Evolutionary conservation across 2,329 filamentous ascomycete species (phyloP).

Genomic region (Penicillium sp.): DNA sequence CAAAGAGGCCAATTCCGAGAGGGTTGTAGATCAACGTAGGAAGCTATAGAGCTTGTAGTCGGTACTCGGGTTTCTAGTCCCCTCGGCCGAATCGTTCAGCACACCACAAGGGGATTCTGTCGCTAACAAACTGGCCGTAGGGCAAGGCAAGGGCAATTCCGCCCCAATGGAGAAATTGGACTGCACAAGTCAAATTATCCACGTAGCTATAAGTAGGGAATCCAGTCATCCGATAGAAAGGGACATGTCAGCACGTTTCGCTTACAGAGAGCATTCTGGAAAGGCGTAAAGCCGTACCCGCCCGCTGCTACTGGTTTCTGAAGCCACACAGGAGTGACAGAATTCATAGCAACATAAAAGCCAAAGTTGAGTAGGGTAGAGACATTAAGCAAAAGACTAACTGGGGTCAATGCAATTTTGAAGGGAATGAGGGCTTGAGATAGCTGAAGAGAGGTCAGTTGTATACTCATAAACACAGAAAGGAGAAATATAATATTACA

Average conservation of each 20-base stretch:
- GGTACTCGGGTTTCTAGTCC: conserved; percentile 10
- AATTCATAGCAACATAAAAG: conserved; percentile 9
- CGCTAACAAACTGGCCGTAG: conserved; percentile 6
- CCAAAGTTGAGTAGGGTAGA: conserved; percentile 7
- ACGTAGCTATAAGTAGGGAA: neutral
- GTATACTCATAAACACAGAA: neutral
- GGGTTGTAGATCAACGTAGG: conserved; percentile 6
- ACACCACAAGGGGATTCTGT: conserved; percentile 6
- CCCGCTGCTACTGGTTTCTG: conserved; percentile 1
- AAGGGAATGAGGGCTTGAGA: neutral
- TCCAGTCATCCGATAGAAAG: neutral
- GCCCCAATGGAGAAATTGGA: conserved; percentile 9
- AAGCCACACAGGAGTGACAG: conserved; percentile 1
- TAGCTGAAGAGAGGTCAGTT: neutral
- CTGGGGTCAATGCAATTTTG: conserved; percentile 3
- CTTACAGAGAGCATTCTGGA: conserved; percentile 9
- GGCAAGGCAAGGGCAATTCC: neutral
- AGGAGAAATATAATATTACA: neutral
- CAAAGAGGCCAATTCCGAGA: conserved; percentile 6
- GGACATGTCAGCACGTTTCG: neutral
- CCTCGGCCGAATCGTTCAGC: conserved; percentile 5
- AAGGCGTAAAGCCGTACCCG: conserved; percentile 5
- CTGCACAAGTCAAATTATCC: neutral
- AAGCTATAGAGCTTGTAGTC: conserved; percentile 5
- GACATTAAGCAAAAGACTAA: neutral